A percentile compares a stretch with the other conserved stretches of the same genome.
Evolutionary conservation across 257 asterid species (phyloP).

Genomic region (Primulina tabacum): DNA sequence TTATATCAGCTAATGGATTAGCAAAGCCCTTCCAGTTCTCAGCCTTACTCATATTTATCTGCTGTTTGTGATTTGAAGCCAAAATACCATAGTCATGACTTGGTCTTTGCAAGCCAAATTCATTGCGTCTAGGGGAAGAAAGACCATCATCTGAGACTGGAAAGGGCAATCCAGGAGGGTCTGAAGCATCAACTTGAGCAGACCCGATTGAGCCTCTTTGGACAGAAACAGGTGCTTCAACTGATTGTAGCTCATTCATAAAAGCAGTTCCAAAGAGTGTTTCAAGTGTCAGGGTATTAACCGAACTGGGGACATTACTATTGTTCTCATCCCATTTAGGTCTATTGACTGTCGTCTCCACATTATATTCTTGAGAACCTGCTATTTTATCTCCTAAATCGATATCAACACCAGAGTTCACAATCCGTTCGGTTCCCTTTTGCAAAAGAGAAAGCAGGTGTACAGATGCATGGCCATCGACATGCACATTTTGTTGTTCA

Average conservation of each 20-base stretch:
- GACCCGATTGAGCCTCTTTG: constrained; percentile 54
- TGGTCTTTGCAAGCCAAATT: constrained; percentile 31
- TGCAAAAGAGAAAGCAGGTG: constrained; percentile 80
- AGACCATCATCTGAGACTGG: constrained; percentile 34
- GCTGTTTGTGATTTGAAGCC: constrained; percentile 43
- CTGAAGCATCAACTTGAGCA: constrained; percentile 37
- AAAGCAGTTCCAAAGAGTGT: constrained; percentile 88
- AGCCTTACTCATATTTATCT: constrained; percentile 33
- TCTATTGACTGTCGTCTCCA: constrained; percentile 24
- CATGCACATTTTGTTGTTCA: constrained; percentile 38
- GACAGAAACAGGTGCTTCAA: constrained; percentile 78
- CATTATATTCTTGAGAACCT: constrained; percentile 33
- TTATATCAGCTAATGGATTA: constrained; percentile 35
- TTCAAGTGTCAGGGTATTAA: constrained; percentile 62
- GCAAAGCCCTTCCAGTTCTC: constrained; percentile 57
- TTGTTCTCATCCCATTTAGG: constrained; percentile 46
- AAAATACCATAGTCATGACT: constrained; percentile 31
- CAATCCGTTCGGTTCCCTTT: constrained; percentile 41
- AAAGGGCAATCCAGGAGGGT: constrained; percentile 37
- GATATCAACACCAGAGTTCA: constrained; percentile 24
- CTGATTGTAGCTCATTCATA: constrained; percentile 79
- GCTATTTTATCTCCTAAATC: constrained; percentile 32
- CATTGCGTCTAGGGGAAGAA: constrained; percentile 34
- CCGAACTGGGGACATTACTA: constrained; percentile 27
- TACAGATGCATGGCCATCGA: constrained; percentile 60